A percentile compares a stretch with the other conserved stretches of the same genome.
These are phyloP conservation scores for Candida pseudoglaebosa DNA, from an alignment of 805 yeast genomes.

Conservation along the genomic window DNA sequence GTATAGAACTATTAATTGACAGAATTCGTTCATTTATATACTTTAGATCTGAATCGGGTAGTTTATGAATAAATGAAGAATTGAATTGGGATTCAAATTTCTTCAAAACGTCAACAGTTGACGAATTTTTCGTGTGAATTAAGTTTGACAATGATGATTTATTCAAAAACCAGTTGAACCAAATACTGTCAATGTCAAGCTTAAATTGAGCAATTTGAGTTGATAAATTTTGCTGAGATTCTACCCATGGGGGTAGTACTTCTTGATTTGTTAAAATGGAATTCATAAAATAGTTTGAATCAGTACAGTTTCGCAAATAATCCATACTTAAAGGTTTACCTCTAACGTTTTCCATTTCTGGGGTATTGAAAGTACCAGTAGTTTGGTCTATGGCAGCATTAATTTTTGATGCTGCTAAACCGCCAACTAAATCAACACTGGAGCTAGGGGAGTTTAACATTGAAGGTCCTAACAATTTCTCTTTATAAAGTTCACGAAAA, in stretches of 20 bases:
- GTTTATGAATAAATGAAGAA: neutral
- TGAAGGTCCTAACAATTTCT: slow-evolving; percentile 57
- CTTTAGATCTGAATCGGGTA: slow-evolving; percentile 5
- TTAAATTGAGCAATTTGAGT: slow-evolving; percentile 47
- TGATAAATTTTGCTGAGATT: slow-evolving; percentile 69
- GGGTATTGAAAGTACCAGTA: slow-evolving; percentile 65
- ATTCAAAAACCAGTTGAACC: slow-evolving; percentile 24
- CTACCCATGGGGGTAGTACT: slow-evolving; percentile 87
- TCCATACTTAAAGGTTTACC: slow-evolving; percentile 57
- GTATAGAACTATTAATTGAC: slow-evolving; percentile 20
- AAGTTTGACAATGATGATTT: slow-evolving; percentile 5
- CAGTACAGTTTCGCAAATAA: slow-evolving; percentile 59
- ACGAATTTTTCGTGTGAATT: neutral
- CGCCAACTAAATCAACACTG: slow-evolving; percentile 50
- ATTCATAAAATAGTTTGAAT: slow-evolving; percentile 69
- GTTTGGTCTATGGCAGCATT: slow-evolving; percentile 60
- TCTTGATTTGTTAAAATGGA: slow-evolving; percentile 73
- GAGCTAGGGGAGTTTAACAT: slow-evolving; percentile 42
- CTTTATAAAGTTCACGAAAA: slow-evolving; percentile 59
- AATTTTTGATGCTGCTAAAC: slow-evolving; percentile 72
- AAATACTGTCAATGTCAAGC: slow-evolving; percentile 35
- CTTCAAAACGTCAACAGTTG: neutral
- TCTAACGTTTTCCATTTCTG: slow-evolving; percentile 42
- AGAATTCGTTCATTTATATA: slow-evolving; percentile 21
- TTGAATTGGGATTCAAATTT: slow-evolving; percentile 4